Conservation (phyloP, 306 rosid species). For the Clitoria ternatea region DNA sequence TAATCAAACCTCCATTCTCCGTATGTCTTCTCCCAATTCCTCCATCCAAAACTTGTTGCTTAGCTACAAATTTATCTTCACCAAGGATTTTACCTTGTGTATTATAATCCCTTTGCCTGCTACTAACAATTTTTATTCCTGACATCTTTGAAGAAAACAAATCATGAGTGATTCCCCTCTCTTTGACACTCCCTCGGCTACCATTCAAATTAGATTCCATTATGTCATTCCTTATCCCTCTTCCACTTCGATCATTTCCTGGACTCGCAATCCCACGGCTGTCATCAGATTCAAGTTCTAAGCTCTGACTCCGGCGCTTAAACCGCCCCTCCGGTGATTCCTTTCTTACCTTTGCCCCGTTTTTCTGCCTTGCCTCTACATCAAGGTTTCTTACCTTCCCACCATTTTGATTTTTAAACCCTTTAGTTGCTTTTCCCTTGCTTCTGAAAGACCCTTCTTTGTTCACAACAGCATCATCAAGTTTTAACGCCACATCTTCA, state of each 20-base stretch:
- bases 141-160: constrained; percentile 20
- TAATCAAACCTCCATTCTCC: constrained; percentile 29
- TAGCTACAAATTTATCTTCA: constrained; percentile 28
- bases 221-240: constrained; percentile 14
- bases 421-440: neutral
- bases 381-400: constrained; percentile 23
- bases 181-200: neutral
- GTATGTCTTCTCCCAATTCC: constrained; percentile 25
- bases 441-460: constrained; percentile 17
- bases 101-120: constrained; percentile 26
- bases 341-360: constrained; percentile 21
- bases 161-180: constrained; percentile 4
- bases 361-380: constrained; percentile 26
- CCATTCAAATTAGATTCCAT: neutral
- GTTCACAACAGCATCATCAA: neutral
- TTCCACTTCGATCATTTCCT: constrained; percentile 24
- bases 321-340: constrained; percentile 19
- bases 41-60: constrained; percentile 3
- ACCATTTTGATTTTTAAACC: constrained; percentile 28
- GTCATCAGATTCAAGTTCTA: constrained; percentile 28
- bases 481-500: constrained; percentile 17
- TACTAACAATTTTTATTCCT: constrained; percentile 9
- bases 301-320: constrained; percentile 22
- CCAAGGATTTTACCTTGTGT: constrained; percentile 23
- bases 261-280: neutral